Conservation (phyloP, 2,329 filamentous ascomycete genomes). For the Hypoxylon sp. region DNA sequence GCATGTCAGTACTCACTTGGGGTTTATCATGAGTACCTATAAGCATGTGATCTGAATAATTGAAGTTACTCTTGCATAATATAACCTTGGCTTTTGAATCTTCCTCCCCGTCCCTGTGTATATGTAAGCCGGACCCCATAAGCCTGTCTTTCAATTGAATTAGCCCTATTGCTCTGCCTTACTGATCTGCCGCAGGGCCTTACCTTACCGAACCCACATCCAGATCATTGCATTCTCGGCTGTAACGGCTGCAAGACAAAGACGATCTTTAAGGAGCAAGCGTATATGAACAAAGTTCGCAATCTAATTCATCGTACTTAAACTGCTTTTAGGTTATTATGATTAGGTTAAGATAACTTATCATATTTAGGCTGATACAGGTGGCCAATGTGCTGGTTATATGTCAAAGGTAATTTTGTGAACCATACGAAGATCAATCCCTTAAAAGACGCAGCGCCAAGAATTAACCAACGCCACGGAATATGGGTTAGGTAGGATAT, state of each 20-base stretch:
- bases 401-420: conserved; percentile 12
- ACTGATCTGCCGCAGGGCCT: conserved; percentile 10
- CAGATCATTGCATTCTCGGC: conserved; percentile 27
- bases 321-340: conserved; percentile 18
- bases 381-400: conserved; percentile 33
- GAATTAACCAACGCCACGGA: conserved; percentile 13
- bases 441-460: conserved; percentile 27
- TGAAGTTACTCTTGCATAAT: conserved; percentile 15
- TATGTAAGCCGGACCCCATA: neutral
- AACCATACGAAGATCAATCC: conserved; percentile 30
- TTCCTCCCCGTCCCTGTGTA: neutral
- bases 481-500: conserved; percentile 41
- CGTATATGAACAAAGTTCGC: neutral
- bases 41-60: conserved; percentile 5
- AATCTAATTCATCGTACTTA: conserved; percentile 17
- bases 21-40: neutral
- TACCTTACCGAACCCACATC: conserved; percentile 28
- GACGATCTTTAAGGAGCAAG: neutral
- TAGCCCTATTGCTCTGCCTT: neutral
- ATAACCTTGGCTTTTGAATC: conserved; percentile 3
- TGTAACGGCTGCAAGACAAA: conserved; percentile 8
- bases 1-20: conserved; percentile 5
- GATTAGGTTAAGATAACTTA: conserved; percentile 12
- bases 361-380: conserved; percentile 41
- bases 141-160: neutral